These are phyloP conservation scores for Auriculariales sp. DNA, from an alignment of 768 basidiomycete genomes.

Conservation along the genomic window DNA sequence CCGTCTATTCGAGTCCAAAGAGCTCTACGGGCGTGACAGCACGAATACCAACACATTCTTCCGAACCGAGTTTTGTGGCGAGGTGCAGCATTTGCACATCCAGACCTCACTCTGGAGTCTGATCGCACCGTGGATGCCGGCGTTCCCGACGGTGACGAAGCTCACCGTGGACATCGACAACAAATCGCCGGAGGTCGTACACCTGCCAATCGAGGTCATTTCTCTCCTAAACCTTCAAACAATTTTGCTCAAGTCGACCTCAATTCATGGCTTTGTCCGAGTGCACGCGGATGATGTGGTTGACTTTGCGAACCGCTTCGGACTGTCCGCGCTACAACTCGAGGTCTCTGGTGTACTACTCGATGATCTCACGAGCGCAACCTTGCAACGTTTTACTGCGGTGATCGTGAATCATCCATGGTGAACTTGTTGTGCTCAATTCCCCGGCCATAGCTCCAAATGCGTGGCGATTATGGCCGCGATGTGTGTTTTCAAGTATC, in stretches of 20 bases:
- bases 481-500: no score
- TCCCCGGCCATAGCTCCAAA: no score
- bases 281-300: not conserved
- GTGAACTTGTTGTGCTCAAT: no score
- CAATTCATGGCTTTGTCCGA: not conserved
- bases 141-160: not conserved
- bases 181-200: not conserved
- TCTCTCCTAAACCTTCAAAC: not conserved
- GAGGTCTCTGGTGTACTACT: no score
- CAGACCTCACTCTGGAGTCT: not conserved
- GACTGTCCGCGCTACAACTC: not conserved
- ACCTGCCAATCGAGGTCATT: not conserved
- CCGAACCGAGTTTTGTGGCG: not conserved
- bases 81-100: not conserved
- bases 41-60: not conserved
- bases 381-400: no score
- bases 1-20: not conserved
- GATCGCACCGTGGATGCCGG: not conserved
- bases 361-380: no score
- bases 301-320: not conserved
- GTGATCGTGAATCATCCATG: no score
- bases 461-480: no score
- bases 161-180: not conserved
- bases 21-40: not conserved
- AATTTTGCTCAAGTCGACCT: not conserved